Base-by-base conservation (phyloP, 768 basidiomycete genomes). In the Suillus placidus region DNA sequence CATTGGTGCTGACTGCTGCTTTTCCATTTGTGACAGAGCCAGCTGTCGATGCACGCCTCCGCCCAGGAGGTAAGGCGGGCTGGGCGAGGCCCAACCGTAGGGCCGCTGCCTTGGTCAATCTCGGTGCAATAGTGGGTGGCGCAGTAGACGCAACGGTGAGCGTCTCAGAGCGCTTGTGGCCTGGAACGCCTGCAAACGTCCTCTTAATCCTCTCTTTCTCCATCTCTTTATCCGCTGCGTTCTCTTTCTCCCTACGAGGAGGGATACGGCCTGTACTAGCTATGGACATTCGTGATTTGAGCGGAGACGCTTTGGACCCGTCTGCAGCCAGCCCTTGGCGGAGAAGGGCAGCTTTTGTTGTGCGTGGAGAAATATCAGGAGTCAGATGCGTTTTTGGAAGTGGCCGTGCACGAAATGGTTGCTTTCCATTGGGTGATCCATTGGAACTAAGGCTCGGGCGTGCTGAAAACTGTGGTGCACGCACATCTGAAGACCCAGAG, bases 151-250 rank as follows among this genome's bases (percentile, higher is more conserved):
- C 88, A 10, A 95, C 93, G 0, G 79, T 64, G 60, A 95, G 91
- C 8, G 84, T 85, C 68, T 82, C 85, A 0, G 82, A 57, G 18
- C 93, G 89, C 72, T 93, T 93, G 75, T 95, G 93, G 0, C 93
- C 93, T 0, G 93, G 93, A 4, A 94, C 88, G 67, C 91, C 88
- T 30, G 84, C 83, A 73, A 94, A 95, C 16, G 88, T 90, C 77
- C 85, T 79, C 18, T 81, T 82, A 2, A 83, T 81, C 30, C 83
- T 82, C 69, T 90, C 91, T 70, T 89, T 89, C 8, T 87, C 83
- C 30, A 84, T 79, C 0, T 88, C 84, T 34, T 76, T 78, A 35
- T 89, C 85, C 1, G 69, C 75, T 23, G 47, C 68, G 13, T 75
- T 79, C 34, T 67, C 70, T 43, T 76, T 77, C 49, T 70, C 65